These are phyloP conservation scores for Panaeolus cyanescens DNA, from an alignment of 768 basidiomycete genomes.

Conservation along the genomic window DNA sequence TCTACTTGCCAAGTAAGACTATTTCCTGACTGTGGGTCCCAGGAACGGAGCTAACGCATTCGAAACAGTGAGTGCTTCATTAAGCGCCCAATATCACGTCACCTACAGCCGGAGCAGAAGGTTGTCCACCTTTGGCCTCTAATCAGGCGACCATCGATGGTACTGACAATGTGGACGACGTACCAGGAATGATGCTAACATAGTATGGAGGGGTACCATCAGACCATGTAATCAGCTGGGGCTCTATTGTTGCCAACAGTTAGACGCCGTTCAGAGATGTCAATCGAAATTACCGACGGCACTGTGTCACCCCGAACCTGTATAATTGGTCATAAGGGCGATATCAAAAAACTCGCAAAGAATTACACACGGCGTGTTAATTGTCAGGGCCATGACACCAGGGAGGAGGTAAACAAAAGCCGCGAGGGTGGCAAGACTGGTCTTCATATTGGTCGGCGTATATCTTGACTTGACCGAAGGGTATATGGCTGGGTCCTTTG, in stretches of 20 bases:
- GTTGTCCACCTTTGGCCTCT: slow-evolving; percentile 6
- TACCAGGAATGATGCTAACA: slow-evolving; percentile 63
- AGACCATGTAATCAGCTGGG: slow-evolving; percentile 54
- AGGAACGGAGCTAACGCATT: slow-evolving; percentile 46
- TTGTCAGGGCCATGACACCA: slow-evolving; percentile 42
- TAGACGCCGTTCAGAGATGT: neutral
- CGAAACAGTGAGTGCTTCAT: neutral
- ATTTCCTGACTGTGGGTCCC: slow-evolving; percentile 43
- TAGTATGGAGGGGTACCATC: slow-evolving; percentile 60
- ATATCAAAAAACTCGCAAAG: neutral
- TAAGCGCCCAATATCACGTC: neutral
- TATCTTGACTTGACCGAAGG: slow-evolving; percentile 34
- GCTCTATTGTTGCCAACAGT: slow-evolving; percentile 43
- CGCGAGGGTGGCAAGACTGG: slow-evolving; percentile 16
- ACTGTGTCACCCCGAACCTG: slow-evolving; percentile 39
- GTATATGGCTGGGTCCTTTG: slow-evolving; percentile 7
- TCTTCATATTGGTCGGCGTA: slow-evolving; percentile 25
- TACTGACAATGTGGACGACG: slow-evolving; percentile 12
- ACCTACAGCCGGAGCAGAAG: slow-evolving; percentile 6
- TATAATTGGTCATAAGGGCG: neutral
- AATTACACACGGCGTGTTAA: slow-evolving; percentile 68
- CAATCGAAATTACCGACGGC: slow-evolving; percentile 42
- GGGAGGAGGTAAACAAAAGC: slow-evolving; percentile 40
- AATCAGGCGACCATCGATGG: neutral
- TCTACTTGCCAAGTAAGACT: slow-evolving; percentile 57